Base-by-base conservation (phyloP, 2,329 filamentous ascomycete species). In the Metarhizium anisopliae region DNA sequence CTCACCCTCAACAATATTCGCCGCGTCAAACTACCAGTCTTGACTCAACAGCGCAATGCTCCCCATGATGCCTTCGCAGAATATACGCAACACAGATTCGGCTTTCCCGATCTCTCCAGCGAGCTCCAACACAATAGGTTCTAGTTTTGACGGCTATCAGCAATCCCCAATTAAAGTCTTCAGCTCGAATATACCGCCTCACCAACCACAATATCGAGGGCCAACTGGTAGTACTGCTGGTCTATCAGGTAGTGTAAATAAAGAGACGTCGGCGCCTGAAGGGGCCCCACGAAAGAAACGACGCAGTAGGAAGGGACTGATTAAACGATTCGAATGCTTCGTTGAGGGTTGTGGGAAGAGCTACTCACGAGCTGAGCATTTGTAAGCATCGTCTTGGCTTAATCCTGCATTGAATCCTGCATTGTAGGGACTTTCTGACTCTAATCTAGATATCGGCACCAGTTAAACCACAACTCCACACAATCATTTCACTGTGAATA, bases 401-500 rank as follows among this genome's bases (percentile, higher is more conserved):
- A 16, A 30, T 76, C 72, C 20, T 32, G 14, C 13, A 35, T 51
- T 43, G n/a, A 16, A 30, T 76, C 72, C 20, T 32, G 14, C 13
- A 35, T 51, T 43, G n/a, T 16, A 36, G 30, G 52, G 20, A 45
- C 32, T 18, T 38, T 42, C 59, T 60, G 40, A 62, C 55, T 20
- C 53, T 14, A 35, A 8, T 45, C 20, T 58, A 86, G 83, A 50
- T 84, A 96, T 74, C 85, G 94, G 50, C 93, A 97, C 72, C 92
- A 97, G 73, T 75, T 97, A 62, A 99, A 99, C 69, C 94, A 97
- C 73, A 87, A 89, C 56, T 93, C 93, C 18, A 96, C 96, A 73
- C 90, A 95, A 68, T 95, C 96, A 55, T 97, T 95, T 69, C 84
- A 84, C 66, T 97, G 94, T 76, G 90, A 95, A 67, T 96, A 92